Base-by-base conservation (phyloP, 176 grass and related monocot species). In the Musa acuminata region DNA sequence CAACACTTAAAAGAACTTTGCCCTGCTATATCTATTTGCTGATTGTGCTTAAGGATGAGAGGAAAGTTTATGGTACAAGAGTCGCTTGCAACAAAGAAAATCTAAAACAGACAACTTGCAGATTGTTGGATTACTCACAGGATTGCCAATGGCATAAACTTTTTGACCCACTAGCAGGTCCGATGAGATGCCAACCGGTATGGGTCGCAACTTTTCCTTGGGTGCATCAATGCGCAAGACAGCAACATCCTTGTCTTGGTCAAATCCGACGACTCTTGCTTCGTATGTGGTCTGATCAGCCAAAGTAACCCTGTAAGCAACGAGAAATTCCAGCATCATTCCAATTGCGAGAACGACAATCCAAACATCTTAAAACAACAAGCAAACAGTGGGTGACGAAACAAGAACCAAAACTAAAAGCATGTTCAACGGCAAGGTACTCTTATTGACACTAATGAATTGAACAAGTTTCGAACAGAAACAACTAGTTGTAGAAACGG, bases 131-230 rank as follows among this genome's bases (percentile, higher is more conserved):
- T 20, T 63, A 89, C 90, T 89, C 74, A 99, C 95, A 50, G 95
- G 95, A 79, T 99, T 99, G 82, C 95, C 95, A 72, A 99, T 99
- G 51, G 95, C 95, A 87, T 64, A 99, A 70, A 99, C 95, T 91
- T 99, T 99, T 82, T 99, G 95, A 65, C 95, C 91, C 7, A 99
- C 95, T 57, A 99, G 74, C 73, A 99, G 77, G 74, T 99, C 86
- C 49, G 95, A 84, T 75, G 95, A 99, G 17, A 99, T 63, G 22
- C 95, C 95, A 79, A 99, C 21, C 22, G 95, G 95, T 77, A 99
- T 75, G 53, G 95, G 95, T 50, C 95, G 90, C 82, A 99, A 85
- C 82, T 99, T 99, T 64, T 94, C 86, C 52, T 85, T 94, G 77
- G 88, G 86, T 72, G 90, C 95, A 87, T 94, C 71, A 74, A 99